Percentiles rank a stretch among this genome's conserved stretches.
Conservation (phyloP, 192 early-diverging fungal genomes). For the Mortierella hygrophila region DNA sequence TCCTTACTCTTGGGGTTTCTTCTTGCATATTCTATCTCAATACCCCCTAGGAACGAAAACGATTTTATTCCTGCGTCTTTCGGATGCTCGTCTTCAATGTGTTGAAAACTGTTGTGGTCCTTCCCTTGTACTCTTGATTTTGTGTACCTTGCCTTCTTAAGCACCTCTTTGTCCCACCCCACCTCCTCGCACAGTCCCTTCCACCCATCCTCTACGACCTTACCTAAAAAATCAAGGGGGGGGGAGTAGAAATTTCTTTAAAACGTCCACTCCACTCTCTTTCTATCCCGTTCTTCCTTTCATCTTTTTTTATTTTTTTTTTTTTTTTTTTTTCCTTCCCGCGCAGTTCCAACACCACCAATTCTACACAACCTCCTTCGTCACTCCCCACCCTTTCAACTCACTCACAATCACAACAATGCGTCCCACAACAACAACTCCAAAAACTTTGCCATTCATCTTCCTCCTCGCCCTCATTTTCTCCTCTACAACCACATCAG, state of each 20-base stretch:
- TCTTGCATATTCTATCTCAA: neutral
- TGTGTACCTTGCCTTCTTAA: neutral
- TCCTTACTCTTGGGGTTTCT: neutral
- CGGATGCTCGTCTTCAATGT: too few species aligned
- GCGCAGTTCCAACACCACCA: neutral
- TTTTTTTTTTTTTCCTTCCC: too few species aligned
- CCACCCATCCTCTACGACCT: neutral
- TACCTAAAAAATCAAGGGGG: neutral
- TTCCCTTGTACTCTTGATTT: neutral
- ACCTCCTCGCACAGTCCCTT: neutral
- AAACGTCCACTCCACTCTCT: too few species aligned
- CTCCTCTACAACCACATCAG: neutral
- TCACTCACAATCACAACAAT: neutral
- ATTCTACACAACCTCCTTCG: neutral
- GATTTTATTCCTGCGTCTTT: too few species aligned
- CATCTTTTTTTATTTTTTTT: too few species aligned
- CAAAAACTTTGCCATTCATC: neutral
- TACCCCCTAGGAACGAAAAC: too few species aligned
- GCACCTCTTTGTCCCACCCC: neutral
- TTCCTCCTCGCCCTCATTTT: neutral
- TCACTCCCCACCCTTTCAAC: neutral
- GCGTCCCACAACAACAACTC: neutral
- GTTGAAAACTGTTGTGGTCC: too few species aligned
- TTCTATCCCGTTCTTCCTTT: too few species aligned
- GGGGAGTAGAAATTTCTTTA: neutral